Base-by-base conservation (phyloP, 2,329 filamentous ascomycete species). In the Chrysoporthe puriensis region DNA sequence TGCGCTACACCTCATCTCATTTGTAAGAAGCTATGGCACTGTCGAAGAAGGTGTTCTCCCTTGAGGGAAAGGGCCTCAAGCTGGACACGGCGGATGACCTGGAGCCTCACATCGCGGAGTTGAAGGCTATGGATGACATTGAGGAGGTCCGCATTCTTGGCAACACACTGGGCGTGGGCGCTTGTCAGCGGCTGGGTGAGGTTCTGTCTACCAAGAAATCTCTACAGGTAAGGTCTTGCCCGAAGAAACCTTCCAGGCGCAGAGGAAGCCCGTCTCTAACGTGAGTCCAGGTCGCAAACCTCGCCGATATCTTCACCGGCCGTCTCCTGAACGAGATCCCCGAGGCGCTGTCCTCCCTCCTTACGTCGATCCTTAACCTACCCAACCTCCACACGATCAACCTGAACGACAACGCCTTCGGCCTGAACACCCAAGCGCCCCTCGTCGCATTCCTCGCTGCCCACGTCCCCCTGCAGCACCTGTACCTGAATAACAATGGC, bases 401-500 rank as follows among this genome's bases (percentile, higher is more conserved):
- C 80, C 87, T 99, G 52, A 97, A 95, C 81, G 96, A 99, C 81
- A 99, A 99, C 80, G 96, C 96, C 58, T 99, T 99, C 76, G 96
- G 96, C 66, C 88, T 97, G 70, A 97, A 97, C 81, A 97, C 93
- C 18, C 92, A 96, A 79, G 94, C 93, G 46, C 96, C 95, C 11
- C 88, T 99, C 61, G 92, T 97, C 73, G 92, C 92, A 69, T 99
- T 99, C 82, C 88, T 99, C 70, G 90, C 92, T 66, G 86, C 90
- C 68, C 95, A 98, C 81, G 88, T 92, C 3, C 95, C 96, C 2
- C 89, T 99, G 54, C 94, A 94, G 79, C 94, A 97, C 79, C 88
- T 99, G 40, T 93, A 96, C 80, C 89, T 99, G 68, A 98, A 98
- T 85, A 99, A 99, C 85, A 99, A 99, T 79, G 96, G 96, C 40